Evolutionary conservation across 2,329 filamentous ascomycete genomes (phyloP).

Genomic region (Orbilia blumenaviensis): DNA sequence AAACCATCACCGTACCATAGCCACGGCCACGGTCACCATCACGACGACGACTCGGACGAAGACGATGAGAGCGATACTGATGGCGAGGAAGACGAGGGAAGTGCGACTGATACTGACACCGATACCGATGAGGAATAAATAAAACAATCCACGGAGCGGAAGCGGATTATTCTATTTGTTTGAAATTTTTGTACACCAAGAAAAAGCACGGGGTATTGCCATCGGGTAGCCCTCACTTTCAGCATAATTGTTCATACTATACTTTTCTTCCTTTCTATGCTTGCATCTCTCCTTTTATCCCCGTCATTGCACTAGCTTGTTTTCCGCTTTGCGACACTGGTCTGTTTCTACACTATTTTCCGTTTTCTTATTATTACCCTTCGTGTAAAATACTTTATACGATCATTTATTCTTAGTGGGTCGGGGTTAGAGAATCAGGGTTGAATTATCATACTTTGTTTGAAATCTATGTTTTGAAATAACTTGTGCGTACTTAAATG

Average conservation of each 20-base stretch:
- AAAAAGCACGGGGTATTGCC: conserved; percentile 63
- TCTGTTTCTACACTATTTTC: neutral
- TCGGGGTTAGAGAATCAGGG: neutral
- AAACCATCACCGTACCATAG: conserved; percentile 68
- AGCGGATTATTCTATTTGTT: conserved; percentile 29
- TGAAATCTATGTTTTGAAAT: neutral
- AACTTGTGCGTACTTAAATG: too few species aligned
- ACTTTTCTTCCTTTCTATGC: conserved; percentile 53
- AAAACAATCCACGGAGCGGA: conserved; percentile 7
- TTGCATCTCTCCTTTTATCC: conserved; percentile 33
- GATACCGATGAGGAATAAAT: conserved; percentile 66
- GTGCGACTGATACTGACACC: conserved; percentile 72
- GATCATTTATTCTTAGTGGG: conserved; percentile 23
- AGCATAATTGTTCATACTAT: conserved; percentile 46
- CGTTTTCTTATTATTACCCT: conserved; percentile 19
- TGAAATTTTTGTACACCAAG: conserved; percentile 30
- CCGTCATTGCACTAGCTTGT: conserved; percentile 18
- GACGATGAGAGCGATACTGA: conserved; percentile 86
- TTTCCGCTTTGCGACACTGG: neutral
- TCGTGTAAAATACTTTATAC: conserved; percentile 53
- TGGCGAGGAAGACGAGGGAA: conserved; percentile 66
- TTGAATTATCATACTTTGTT: neutral
- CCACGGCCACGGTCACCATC: conserved; percentile 69
- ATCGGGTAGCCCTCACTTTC: conserved; percentile 33
- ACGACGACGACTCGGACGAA: conserved; percentile 66